Base-by-base conservation (phyloP, 495 filamentous ascomycete species). In the Lophium mytilinum region DNA sequence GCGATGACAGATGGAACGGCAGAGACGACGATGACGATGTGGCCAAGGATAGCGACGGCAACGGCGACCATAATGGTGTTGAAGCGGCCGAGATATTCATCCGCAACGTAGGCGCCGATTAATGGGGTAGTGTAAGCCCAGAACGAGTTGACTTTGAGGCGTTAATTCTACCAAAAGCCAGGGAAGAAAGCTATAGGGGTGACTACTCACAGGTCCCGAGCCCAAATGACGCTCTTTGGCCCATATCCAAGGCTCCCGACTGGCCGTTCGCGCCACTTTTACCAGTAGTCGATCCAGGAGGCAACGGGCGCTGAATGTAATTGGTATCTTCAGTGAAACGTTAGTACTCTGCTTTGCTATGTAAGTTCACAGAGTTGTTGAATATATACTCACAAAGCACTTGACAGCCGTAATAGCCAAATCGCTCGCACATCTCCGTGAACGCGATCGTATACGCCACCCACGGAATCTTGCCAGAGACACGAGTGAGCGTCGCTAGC, bases 341-440 rank as follows among this genome's bases (percentile, higher is more conserved):
- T 49, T 17, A 49, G 46, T 49, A 30, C 24, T 30, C 24, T 30
- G 24, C 24, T 30, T 30, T 30, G 24, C 24, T 30, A 30, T 30
- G 24, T 30, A 30, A 30, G 24, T 30, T 30, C 24, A 6, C 24
- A 30, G 24, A 30, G 24, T 30, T 49, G 46, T 18, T 4, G 11
- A 5, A 4, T 49, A 3, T 21, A 17, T 1, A 49, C n/a, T 30
- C 46, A 49, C 15, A 19, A 11, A n/a, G 14, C 14, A 9, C 10
- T 46, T 36, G 35, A 12, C 84, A 86, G 52, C 87, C 87, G 66
- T 89, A 89, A 74, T 87, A 90, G 9, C 83, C 85, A 72, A 89
- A 87, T 37, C 87, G 83, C 74, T 91, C 87, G 72, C 81, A 86
- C 55, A 89, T 68, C 70, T 91, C 87, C 48, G 88, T 79, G 60